These are phyloP conservation scores for Trichophyton schoenleinii DNA, from an alignment of 2,329 filamentous ascomycete genomes.

Conservation along the genomic window DNA sequence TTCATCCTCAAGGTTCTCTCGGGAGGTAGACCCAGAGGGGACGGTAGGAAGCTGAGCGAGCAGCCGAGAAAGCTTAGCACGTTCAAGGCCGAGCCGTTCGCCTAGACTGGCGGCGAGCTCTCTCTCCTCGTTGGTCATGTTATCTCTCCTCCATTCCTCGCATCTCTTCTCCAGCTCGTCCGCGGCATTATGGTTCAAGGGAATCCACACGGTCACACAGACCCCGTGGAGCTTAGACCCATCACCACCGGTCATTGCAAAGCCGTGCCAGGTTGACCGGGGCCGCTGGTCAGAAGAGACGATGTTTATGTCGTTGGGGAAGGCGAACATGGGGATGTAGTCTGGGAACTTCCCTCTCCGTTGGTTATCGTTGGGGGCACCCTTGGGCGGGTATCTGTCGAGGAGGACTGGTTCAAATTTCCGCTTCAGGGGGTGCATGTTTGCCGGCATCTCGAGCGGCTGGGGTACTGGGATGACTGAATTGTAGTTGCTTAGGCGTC, in stretches of 20 bases:
- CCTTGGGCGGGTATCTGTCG: slow-evolving; percentile 80
- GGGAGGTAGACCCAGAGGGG: slow-evolving; percentile 64
- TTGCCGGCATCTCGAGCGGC: slow-evolving; percentile 73
- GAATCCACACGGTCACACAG: slow-evolving; percentile 84
- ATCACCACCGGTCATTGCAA: slow-evolving; percentile 91
- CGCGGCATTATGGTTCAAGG: slow-evolving; percentile 66
- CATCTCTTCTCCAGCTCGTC: slow-evolving; percentile 62
- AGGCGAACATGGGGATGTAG: slow-evolving; percentile 98
- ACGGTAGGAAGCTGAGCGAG: slow-evolving; percentile 70
- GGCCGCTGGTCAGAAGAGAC: slow-evolving; percentile 90
- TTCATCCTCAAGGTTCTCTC: slow-evolving; percentile 80
- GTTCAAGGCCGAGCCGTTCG: slow-evolving; percentile 71
- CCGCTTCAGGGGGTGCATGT: slow-evolving; percentile 91
- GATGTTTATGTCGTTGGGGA: slow-evolving; percentile 94
- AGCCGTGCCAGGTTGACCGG: slow-evolving; percentile 96
- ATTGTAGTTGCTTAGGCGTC: slow-evolving; percentile 90
- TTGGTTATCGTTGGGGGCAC: slow-evolving; percentile 65
- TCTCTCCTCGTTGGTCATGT: slow-evolving; percentile 97
- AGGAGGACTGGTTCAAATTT: slow-evolving; percentile 93
- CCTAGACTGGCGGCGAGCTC: slow-evolving; percentile 87
- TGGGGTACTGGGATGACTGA: slow-evolving; percentile 92
- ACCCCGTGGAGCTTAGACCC: slow-evolving; percentile 87
- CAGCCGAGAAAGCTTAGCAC: slow-evolving; percentile 79
- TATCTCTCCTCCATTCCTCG: slow-evolving; percentile 74
- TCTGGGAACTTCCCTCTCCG: slow-evolving; percentile 81